Evolutionary conservation across 768 basidiomycete genomes (phyloP), one percentile per base, ranked within the genome.

Genomic region (Gloeophyllum trabeum): DNA sequence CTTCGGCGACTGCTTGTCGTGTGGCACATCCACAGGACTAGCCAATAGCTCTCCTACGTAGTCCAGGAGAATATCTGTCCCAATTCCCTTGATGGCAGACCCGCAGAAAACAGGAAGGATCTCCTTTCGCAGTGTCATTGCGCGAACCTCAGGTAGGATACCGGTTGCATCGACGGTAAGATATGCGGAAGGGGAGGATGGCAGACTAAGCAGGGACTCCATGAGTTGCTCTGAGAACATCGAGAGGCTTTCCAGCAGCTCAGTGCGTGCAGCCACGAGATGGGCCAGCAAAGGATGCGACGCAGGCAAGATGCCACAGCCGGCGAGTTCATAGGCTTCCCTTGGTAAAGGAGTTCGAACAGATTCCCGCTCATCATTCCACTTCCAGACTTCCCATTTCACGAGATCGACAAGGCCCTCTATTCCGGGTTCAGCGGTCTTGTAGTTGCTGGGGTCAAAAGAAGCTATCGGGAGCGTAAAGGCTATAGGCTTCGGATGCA

Each of bases 171-270:
- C 60, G 20, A 91, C 55, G n/a, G 66, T 62, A 6, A 89, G 67
- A 59, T 90, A 89, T 2, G 78, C 67, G 4, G 75, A 74, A 2
- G 79, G 68, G 20, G 69, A 67, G 3, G 74, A 62, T 2, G 81
- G 68, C 10, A 79, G 54, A 25, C 60, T 55, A 30, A 92, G 69
- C 5, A 92, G 65, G 12, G 63, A 56, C 39, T 85, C 79, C 76
- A 91, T 81, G n/a, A 92, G 66, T 30, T 76, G 75, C 45, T 87
- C 84, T 5, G 84, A 87, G 45, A 76, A 71, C 76, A 88, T 85
- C 13, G 83, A 76, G 18, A 92, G 66, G 45, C 75, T 81, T 49
- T 92, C 90, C 21, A 92, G 63, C 13, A 92, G 64, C 20, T 76
- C 72, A 1, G 66, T 71, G 13, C 90, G 75, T 13, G 89, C 87